Evolutionary conservation across 805 yeast genomes (phyloP), one percentile per base, ranked within the genome.

Genomic region (Candida ovalis): DNA sequence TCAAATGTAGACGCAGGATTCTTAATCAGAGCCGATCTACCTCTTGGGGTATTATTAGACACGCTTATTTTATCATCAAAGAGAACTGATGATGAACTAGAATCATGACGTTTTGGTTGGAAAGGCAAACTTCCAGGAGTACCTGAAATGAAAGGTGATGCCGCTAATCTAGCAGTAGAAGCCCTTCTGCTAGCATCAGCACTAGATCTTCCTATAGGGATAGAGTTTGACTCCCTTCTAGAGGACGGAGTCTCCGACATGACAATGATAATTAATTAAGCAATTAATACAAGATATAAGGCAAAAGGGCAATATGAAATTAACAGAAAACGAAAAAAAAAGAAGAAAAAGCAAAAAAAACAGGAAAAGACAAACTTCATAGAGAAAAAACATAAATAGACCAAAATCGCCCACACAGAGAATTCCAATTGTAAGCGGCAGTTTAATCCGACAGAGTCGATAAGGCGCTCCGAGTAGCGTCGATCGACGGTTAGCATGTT

Each of bases 81-180:
- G n/a, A 53, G 23, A 22, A 58, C 60, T 1, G 61, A 55, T 1
- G 68, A 56, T 22, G 59, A 54, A 32, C 53, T 49, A 1, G 67
- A 63, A 12, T 52, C 53, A 12, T 55, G 47, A 22, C 59, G 49
- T 27, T 50, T 52, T 23, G 48, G 49, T 38, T 33, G 36, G 18
- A 49, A 19, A 40, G 41, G 21, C 50, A 53, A 1, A 60, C 43
- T 13, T 42, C 37, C 36, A 30, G 43, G 58, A 44, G 49, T 49
- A 38, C 45, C 55, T 23, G 48, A 48, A 21, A 25, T 38, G n/a
- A 54, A 21, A 1, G 69, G 67, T 4, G 71, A 61, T 1, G 61
- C 59, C 2, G 64, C 61, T 39, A 67, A 51, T 46, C 62, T 61
- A 7, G 68, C 70, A 59, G 65, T 67, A 2, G 72, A 67, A 6